Base-by-base conservation (phyloP, 164 flowering plant species). In the Umbellularia californica region DNA sequence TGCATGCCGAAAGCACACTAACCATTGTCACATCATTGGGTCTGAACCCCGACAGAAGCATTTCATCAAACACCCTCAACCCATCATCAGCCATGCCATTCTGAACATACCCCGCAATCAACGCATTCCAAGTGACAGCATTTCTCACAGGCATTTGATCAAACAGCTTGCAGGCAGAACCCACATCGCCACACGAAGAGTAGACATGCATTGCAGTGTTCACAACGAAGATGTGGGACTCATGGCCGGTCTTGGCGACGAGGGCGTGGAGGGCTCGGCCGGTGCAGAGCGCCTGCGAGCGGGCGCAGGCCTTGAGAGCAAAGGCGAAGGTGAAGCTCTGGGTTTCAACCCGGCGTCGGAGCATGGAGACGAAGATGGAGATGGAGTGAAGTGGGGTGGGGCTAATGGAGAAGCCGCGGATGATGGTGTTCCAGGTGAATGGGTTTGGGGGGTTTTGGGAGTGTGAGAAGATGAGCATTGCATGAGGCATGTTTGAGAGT, bases 381-480 rank as follows among this genome's bases (percentile, higher is more conserved):
- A 79, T 50, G 64, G 81, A 75, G 60, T 27, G 72, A 4, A 47
- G 72, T 50, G 81, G 81, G 47, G 68, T 62, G 7, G 68, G 68
- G 69, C 81, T 68, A 15, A 79, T 60, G 19, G 81, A 71, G 72
- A 71, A 75, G 65, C 81, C 81, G 30, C 81, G 75, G 23, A 79
- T 75, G 65, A 79, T 75, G 51, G 81, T 79, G 52, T 79, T 79
- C 78, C 78, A 79, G n/a, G 81, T 52, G 65, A 79, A 79, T 58
- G 67, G 75, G 68, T 72, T 75, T 62, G 72, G 50, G 27, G 70
- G 80, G 65, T 71, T 17, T 23, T 63, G 69, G 20, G 76, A 9
- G 14, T 79, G 77, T 17, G 69, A n/a, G 75, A 79, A 79, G 5
- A 79, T 75, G n/a, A 47, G 52, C 75, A 79, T 68, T 3, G 81